phyloP scores from a whole-genome alignment of 345 rosid species.

The Lepidium sativum region DNA sequence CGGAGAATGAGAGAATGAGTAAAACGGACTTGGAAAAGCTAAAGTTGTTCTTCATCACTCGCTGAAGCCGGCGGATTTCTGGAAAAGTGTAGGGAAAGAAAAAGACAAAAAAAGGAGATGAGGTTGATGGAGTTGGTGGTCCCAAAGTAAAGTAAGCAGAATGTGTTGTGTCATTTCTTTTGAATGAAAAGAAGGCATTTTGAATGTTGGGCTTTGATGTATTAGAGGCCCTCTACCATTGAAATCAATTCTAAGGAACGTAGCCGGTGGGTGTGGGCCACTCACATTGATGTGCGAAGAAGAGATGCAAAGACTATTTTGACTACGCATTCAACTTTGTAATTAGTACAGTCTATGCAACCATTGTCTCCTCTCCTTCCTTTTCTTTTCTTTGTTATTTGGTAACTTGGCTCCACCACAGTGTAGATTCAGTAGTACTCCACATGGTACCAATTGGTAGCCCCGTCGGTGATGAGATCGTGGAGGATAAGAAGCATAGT shows the following conservation, averaged over 20 bases:
- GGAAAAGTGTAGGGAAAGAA: background rate
- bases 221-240: background rate
- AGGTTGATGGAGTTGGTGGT: background rate
- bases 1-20: conserved; percentile 31
- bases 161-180: background rate
- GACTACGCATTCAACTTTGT: background rate
- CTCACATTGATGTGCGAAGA: background rate
- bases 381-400: background rate
- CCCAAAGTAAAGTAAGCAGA: background rate
- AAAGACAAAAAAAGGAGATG: background rate
- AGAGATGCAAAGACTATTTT: background rate
- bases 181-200: background rate
- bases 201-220: conserved; percentile 2
- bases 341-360: background rate
- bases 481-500: conserved; percentile 37
- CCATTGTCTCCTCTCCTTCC: background rate
- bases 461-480: conserved; percentile 47
- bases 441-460: conserved; percentile 27
- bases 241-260: background rate
- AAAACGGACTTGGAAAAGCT: conserved; percentile 22
- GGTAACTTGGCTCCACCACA: background rate
- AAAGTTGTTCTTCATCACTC: conserved; percentile 5
- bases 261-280: conserved; percentile 9
- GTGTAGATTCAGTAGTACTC: background rate
- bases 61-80: background rate